Conservation (phyloP, 257 asterid species). For the Solanum dulcamara region DNA sequence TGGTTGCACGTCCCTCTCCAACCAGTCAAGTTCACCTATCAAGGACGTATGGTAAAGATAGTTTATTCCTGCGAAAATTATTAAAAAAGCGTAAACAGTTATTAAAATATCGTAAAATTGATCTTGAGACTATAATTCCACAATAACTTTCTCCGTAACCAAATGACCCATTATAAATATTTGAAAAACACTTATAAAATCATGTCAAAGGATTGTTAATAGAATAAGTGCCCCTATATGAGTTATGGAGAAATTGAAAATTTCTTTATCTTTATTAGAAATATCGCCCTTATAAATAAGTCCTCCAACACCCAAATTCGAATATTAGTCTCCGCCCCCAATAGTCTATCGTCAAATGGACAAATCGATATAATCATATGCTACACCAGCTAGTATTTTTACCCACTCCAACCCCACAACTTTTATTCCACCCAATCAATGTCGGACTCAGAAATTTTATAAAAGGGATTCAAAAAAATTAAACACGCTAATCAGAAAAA, state of each 20-base stretch:
- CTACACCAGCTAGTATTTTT: not conserved
- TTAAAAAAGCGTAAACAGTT: too few species aligned
- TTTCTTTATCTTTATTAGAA: fast-evolving
- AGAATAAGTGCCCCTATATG: fast-evolving
- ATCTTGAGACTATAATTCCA: too few species aligned
- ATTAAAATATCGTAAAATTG: too few species aligned
- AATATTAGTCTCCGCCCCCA: not conserved
- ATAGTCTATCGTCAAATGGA: not conserved
- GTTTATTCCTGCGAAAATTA: too few species aligned
- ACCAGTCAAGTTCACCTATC: too few species aligned
- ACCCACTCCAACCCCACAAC: not conserved
- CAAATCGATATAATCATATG: not conserved
- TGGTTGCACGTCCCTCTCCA: too few species aligned
- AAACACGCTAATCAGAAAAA: too few species aligned
- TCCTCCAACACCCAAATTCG: fast-evolving
- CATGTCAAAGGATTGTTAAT: not conserved
- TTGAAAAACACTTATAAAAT: not conserved
- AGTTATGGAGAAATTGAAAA: not conserved
- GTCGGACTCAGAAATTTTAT: too few species aligned
- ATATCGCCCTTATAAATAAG: fast-evolving
- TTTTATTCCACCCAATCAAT: too few species aligned
- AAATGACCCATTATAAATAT: not conserved
- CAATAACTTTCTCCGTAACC: not conserved
- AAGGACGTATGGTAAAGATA: too few species aligned
- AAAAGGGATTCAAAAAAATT: too few species aligned